Evolutionary conservation across 352 stramenopile species (phyloP).

Genomic region (Thraustotheca clavata): DNA sequence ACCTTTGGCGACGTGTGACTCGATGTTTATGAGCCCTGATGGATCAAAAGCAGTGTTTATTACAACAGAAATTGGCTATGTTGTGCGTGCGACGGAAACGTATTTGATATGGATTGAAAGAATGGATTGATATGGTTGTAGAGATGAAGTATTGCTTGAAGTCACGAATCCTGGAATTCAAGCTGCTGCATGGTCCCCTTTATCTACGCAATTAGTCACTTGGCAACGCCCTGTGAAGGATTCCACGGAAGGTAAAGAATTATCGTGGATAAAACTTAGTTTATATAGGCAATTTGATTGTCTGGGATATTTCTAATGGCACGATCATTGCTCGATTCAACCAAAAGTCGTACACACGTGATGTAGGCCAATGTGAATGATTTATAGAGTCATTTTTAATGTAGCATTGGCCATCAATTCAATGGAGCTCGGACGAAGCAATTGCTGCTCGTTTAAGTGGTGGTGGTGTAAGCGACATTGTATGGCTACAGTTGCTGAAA

Average conservation of each 20-base stretch:
- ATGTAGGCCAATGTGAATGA: constrained; percentile 27
- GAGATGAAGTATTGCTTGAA: constrained; percentile 42
- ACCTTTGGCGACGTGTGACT: constrained; percentile 32
- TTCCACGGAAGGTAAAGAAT: constrained; percentile 18
- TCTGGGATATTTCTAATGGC: constrained; percentile 62
- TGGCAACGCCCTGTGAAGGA: constrained; percentile 83
- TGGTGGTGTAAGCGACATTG: constrained; percentile 37
- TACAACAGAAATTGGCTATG: constrained; percentile 48
- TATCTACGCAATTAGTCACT: constrained; percentile 74
- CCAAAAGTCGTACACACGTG: constrained; percentile 78
- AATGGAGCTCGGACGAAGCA: constrained; percentile 86
- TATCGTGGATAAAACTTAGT: neutral
- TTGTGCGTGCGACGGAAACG: constrained; percentile 54
- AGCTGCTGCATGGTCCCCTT: constrained; percentile 68
- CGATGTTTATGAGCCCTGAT: constrained; percentile 60
- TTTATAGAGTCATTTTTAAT: neutral
- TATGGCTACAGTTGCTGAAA: neutral
- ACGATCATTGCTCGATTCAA: constrained; percentile 61
- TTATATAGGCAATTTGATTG: constrained; percentile 63
- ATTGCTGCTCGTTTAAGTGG: constrained; percentile 71
- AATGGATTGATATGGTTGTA: constrained; percentile 41
- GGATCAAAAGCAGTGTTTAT: constrained; percentile 60
- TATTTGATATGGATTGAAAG: constrained; percentile 35
- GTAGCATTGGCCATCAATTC: constrained; percentile 83
- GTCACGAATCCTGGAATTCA: constrained; percentile 69